Conservation (phyloP, 768 basidiomycete species). For the Gloeopeniophorella convolvens region DNA sequence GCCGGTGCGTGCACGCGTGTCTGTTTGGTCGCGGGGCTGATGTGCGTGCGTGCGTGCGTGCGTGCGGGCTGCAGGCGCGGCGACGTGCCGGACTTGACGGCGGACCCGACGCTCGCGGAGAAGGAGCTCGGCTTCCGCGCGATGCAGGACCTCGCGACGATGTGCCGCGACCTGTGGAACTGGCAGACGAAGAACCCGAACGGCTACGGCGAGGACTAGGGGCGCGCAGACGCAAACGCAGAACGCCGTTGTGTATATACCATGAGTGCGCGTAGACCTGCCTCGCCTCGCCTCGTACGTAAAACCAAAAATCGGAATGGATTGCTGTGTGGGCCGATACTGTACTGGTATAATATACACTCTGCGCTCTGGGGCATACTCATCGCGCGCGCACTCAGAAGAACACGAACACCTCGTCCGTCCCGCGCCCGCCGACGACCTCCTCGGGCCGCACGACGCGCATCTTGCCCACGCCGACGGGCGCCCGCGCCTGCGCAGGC, state of each 20-base stretch:
- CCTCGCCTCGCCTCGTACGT: too few species aligned
- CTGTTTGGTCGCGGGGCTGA: not conserved
- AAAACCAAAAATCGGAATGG: too few species aligned
- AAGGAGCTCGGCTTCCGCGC: conserved; percentile 92
- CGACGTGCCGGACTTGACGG: conserved; percentile 95
- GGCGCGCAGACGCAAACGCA: too few species aligned
- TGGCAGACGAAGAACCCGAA: conserved; percentile 93
- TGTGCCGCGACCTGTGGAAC: conserved; percentile 98
- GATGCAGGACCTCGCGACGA: conserved; percentile 70
- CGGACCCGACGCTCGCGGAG: conserved; percentile 86
- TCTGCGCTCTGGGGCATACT: too few species aligned
- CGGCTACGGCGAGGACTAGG: conserved; percentile 47
- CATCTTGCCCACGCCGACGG: conserved; percentile 8
- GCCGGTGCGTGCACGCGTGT: conserved; percentile 53
- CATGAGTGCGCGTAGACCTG: conserved; percentile 11
- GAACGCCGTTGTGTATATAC: conserved; percentile 3
- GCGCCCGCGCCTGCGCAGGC: not conserved
- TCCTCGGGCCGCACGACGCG: conserved; percentile 3
- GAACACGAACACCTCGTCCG: conserved; percentile 4
- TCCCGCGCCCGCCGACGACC: not conserved
- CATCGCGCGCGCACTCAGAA: not conserved
- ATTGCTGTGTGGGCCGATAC: too few species aligned
- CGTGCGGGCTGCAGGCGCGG: conserved; percentile 52
- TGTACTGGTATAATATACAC: too few species aligned
- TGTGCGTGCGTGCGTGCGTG: not conserved